These are phyloP conservation scores for Pseudozyma flocculosa DNA, from an alignment of 1,284 basidiomycete species.

Conservation along the genomic window DNA sequence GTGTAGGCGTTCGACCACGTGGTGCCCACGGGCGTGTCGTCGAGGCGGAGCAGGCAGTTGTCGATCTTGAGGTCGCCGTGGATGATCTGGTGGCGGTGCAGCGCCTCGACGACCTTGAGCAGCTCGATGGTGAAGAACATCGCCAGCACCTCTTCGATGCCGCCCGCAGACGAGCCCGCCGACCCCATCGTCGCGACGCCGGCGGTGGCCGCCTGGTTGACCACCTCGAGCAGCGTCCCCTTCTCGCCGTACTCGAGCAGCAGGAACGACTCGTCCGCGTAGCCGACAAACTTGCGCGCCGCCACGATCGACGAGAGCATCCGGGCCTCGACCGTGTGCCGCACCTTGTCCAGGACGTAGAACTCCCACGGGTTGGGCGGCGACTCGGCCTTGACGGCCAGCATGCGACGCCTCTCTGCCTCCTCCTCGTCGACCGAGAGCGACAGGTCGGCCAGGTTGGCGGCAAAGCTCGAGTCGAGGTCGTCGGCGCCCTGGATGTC, in stretches of 20 bases:
- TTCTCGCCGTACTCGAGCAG: constrained; percentile 85
- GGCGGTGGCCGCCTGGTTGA: constrained; percentile 67
- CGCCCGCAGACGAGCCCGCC: constrained; percentile 53
- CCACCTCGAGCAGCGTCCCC: constrained; percentile 87
- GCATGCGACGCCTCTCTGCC: constrained; percentile 63
- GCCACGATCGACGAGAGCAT: constrained; percentile 39
- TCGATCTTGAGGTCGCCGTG: constrained; percentile 99
- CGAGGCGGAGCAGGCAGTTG: constrained; percentile 89
- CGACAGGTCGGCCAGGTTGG: constrained; percentile 48
- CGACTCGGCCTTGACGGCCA: constrained; percentile 89
- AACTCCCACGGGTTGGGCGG: constrained; percentile 93
- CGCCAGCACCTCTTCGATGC: constrained; percentile 86
- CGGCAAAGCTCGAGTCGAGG: constrained; percentile 7
- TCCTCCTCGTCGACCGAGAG: constrained; percentile 69
- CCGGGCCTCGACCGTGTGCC: constrained; percentile 52
- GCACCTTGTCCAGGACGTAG: constrained; percentile 77
- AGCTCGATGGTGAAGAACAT: constrained; percentile 95
- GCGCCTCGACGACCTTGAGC: constrained; percentile 75
- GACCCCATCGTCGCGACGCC: constrained; percentile 64
- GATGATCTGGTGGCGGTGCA: constrained; percentile 81
- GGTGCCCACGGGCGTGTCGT: constrained; percentile 68
- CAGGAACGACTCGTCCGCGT: constrained; percentile 80
- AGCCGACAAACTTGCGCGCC: constrained; percentile 44
- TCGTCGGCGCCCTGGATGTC: constrained; percentile 6
- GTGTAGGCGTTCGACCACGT: constrained; percentile 76